These are phyloP conservation scores for Pseudohalonectria lignicola DNA, from an alignment of 2,329 filamentous ascomycete species.

Conservation along the genomic window DNA sequence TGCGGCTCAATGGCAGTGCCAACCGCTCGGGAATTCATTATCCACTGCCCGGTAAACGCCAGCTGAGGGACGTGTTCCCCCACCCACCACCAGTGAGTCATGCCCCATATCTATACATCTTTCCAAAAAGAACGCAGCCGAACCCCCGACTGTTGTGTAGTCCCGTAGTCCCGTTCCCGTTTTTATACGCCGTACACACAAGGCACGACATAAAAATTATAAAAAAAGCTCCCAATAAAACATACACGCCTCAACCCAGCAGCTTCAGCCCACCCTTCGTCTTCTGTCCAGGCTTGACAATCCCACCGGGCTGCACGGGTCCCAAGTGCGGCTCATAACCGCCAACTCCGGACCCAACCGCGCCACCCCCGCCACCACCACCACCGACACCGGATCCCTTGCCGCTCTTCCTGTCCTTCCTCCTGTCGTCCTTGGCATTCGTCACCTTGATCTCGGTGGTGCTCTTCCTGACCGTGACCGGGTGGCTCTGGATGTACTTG, in stretches of 20 bases:
- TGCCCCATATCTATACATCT: no score
- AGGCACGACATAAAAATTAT: no score
- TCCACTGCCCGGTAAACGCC: no score
- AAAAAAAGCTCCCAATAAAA: no score
- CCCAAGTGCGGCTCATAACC: constrained; percentile 40
- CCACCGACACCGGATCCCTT: constrained; percentile 20
- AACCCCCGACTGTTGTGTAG: no score
- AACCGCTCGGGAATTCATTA: no score
- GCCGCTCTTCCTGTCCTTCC: constrained; percentile 27
- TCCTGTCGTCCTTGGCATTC: constrained; percentile 51
- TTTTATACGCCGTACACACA: no score
- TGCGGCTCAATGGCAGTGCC: no score
- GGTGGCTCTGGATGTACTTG: constrained; percentile 98
- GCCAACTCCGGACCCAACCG: constrained; percentile 17
- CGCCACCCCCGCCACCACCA: constrained; percentile 18
- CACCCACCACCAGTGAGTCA: no score
- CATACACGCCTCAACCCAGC: constrained; percentile 37
- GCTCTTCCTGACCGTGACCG: constrained; percentile 75
- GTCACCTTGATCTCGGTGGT: constrained; percentile 83
- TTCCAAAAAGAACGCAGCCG: no score
- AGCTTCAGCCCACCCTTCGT: constrained; percentile 55
- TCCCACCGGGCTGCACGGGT: constrained; percentile 35
- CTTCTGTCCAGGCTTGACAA: constrained; percentile 53
- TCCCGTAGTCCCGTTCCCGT: no score
- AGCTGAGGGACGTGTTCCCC: no score